Conservation (phyloP, 208 protist species). For the Lotmaria passim region DNA sequence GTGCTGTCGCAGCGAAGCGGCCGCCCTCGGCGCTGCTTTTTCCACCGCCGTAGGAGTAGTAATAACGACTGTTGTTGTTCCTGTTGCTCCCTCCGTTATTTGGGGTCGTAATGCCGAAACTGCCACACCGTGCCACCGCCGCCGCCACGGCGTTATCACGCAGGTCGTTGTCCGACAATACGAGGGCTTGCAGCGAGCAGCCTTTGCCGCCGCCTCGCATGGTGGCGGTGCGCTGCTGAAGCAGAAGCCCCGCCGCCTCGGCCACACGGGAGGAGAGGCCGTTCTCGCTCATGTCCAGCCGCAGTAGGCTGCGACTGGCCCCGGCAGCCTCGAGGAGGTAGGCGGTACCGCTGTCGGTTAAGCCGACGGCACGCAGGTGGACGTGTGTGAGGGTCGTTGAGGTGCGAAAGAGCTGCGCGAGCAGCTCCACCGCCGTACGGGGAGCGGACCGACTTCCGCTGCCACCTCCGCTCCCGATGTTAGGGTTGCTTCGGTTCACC, state of each 20-base stretch:
- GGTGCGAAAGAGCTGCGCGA: slow-evolving; percentile 64
- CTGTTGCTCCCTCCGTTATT: not conserved
- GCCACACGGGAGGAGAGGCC: slow-evolving; percentile 56
- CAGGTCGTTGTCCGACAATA: slow-evolving; percentile 71
- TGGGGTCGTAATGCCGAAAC: slow-evolving; percentile 41
- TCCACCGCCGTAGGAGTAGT: not conserved
- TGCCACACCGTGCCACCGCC: slow-evolving; percentile 55
- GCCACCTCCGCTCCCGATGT: not conserved
- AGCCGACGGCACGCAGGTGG: slow-evolving; percentile 56
- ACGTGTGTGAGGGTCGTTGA: slow-evolving; percentile 60
- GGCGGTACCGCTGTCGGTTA: slow-evolving; percentile 56
- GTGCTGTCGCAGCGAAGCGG: not conserved
- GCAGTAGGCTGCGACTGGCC: slow-evolving; percentile 50
- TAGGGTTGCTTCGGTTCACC: no score
- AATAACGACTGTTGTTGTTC: not conserved
- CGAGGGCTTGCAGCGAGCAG: slow-evolving; percentile 56
- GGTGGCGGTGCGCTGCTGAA: slow-evolving; percentile 47
- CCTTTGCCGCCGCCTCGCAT: slow-evolving; percentile 31
- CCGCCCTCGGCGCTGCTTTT: not conserved
- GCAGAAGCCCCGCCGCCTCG: slow-evolving; percentile 58
- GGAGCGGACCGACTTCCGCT: slow-evolving; percentile 11
- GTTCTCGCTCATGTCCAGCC: slow-evolving; percentile 81
- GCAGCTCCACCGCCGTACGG: slow-evolving; percentile 62
- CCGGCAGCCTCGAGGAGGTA: slow-evolving; percentile 58
- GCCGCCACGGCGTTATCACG: slow-evolving; percentile 33